phyloP scores from a whole-genome alignment of 2,329 filamentous ascomycete genomes.

The Sphaerulina vaccinii region DNA sequence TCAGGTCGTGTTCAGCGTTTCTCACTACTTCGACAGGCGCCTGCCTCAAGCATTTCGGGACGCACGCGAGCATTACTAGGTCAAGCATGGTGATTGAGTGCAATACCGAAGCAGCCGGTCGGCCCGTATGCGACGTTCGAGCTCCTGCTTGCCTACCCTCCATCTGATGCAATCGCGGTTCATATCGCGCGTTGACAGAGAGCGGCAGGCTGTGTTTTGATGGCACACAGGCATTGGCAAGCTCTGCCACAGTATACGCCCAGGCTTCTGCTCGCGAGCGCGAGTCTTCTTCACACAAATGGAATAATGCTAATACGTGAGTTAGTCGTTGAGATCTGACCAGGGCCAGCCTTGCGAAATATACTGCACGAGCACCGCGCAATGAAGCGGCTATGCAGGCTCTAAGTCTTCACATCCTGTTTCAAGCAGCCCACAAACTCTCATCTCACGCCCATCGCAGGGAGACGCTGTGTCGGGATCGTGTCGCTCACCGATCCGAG shows the following conservation, averaged over 20 bases:
- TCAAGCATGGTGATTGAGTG: neutral
- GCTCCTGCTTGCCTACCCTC: neutral
- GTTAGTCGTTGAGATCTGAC: neutral
- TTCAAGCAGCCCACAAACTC: neutral
- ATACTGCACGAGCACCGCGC: neutral
- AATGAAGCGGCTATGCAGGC: neutral
- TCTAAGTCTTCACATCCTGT: constrained; percentile 1
- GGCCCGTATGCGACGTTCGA: neutral
- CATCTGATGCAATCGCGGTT: too few species aligned
- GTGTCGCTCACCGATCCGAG: neutral
- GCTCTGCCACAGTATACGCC: neutral
- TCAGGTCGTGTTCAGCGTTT: neutral
- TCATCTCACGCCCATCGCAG: neutral
- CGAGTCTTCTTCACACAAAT: neutral
- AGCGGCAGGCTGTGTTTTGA: neutral
- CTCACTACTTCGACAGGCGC: neutral
- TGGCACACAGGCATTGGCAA: neutral
- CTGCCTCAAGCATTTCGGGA: too few species aligned
- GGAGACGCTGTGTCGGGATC: constrained; percentile 1
- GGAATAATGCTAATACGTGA: neutral
- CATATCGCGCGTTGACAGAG: neutral
- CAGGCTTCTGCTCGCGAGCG: too few species aligned
- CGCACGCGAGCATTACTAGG: neutral
- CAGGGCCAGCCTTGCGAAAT: neutral
- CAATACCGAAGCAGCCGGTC: neutral